Percentiles rank a stretch among this genome's conserved stretches.
Conservation (phyloP, 1,284 basidiomycete genomes). For the Wallemia hederae region DNA sequence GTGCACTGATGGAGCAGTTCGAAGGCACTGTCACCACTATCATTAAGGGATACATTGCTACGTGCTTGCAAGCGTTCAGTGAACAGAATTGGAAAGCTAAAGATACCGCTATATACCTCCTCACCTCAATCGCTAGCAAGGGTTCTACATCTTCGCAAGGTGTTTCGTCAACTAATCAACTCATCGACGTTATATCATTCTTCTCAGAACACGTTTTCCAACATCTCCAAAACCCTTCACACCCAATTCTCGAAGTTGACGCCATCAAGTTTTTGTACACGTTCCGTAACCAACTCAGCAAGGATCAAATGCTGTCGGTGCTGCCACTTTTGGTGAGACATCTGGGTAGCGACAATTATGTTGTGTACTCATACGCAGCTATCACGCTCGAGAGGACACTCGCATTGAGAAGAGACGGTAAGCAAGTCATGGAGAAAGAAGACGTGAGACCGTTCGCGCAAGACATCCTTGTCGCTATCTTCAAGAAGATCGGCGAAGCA, state of each 20-base stretch:
- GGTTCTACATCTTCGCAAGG: conserved; percentile 64
- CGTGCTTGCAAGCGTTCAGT: conserved; percentile 38
- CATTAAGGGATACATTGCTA: conserved; percentile 49
- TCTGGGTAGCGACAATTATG: conserved; percentile 34
- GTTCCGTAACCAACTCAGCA: conserved; percentile 89
- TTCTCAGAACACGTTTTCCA: conserved; percentile 73
- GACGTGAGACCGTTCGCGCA: conserved; percentile 63
- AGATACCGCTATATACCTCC: conserved; percentile 78
- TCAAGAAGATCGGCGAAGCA: conserved; percentile 54
- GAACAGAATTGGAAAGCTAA: conserved; percentile 63
- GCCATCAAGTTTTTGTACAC: conserved; percentile 80
- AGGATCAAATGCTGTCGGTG: conserved; percentile 72
- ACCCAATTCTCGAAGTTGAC: conserved; percentile 81
- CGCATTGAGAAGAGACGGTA: conserved; percentile 8
- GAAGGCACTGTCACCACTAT: conserved; percentile 60
- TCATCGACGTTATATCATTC: conserved; percentile 82
- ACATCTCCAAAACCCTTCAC: conserved; percentile 53
- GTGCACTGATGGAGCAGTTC: conserved; percentile 51
- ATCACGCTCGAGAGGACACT: conserved; percentile 50
- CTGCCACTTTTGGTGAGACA: conserved; percentile 67
- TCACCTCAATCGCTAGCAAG: conserved; percentile 67
- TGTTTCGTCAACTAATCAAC: conserved; percentile 68
- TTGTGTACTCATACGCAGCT: conserved; percentile 31
- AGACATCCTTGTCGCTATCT: conserved; percentile 41
- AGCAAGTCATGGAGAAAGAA: conserved; percentile 13